phyloP scores from a whole-genome alignment of 805 yeast species.

The Zygoascus flipseniorum region DNA sequence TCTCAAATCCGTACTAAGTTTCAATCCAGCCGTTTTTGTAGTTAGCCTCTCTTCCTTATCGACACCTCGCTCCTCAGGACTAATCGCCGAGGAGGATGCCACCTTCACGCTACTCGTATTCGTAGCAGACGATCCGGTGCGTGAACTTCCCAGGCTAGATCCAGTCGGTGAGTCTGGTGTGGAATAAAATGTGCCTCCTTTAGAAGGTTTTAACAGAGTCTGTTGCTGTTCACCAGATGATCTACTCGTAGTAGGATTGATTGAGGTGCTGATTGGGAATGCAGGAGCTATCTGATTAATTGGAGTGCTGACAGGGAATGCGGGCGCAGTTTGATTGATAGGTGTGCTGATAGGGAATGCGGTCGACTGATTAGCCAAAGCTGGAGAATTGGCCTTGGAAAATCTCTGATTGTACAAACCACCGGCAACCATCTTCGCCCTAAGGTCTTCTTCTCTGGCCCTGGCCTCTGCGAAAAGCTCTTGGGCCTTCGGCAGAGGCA shows the following conservation, averaged over 20 bases:
- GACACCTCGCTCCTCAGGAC: neutral
- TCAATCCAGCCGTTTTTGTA: slow-evolving; percentile 19
- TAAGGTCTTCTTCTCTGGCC: slow-evolving; percentile 17
- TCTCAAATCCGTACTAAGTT: slow-evolving; percentile 14
- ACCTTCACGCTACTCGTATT: slow-evolving; percentile 13
- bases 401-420: slow-evolving; percentile 9
- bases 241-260: neutral
- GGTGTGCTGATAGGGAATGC: slow-evolving; percentile 1
- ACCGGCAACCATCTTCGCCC: slow-evolving; percentile 20
- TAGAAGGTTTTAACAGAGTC: neutral
- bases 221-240: neutral
- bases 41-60: slow-evolving; percentile 13
- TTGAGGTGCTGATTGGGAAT: neutral
- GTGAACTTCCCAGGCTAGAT: slow-evolving; percentile 15
- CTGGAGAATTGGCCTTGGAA: neutral
- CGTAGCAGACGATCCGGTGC: slow-evolving; percentile 17
- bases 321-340: neutral
- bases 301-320: neutral
- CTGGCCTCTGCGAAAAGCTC: slow-evolving; percentile 69
- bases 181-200: slow-evolving; percentile 2
- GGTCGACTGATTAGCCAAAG: neutral
- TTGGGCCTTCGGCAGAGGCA: slow-evolving; percentile 78
- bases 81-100: neutral
- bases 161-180: slow-evolving; percentile 18
- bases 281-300: neutral